These are phyloP conservation scores for Endocladia muricata DNA, from an alignment of 31 red algal species.

Conservation along the genomic window DNA sequence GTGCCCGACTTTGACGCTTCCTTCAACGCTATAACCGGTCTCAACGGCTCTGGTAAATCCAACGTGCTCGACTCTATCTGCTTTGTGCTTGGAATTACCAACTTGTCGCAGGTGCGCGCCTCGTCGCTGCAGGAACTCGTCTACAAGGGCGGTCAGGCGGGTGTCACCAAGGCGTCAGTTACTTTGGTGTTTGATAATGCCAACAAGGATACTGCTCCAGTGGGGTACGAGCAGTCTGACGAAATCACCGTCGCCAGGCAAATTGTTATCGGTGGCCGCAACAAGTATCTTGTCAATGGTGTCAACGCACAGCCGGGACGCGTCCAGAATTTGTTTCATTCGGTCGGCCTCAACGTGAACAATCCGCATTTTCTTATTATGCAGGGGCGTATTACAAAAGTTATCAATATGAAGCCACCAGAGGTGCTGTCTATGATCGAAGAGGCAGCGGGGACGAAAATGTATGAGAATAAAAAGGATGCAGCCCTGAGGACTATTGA, in stretches of 20 bases:
- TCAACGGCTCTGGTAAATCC: slow-evolving; percentile 97
- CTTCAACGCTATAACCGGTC: slow-evolving; percentile 99
- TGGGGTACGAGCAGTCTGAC: slow-evolving; percentile 89
- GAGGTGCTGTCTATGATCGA: slow-evolving; percentile 95
- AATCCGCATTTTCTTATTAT: slow-evolving; percentile 99
- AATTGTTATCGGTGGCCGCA: slow-evolving; percentile 90
- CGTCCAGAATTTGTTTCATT: slow-evolving; percentile 97
- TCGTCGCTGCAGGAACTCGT: slow-evolving; percentile 95
- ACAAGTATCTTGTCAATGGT: slow-evolving; percentile 98
- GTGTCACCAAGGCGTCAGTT: slow-evolving; percentile 86
- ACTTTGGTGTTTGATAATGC: slow-evolving; percentile 93
- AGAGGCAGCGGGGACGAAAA: slow-evolving; percentile 97
- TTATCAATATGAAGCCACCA: slow-evolving; percentile 98
- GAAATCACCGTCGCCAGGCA: slow-evolving; percentile 88
- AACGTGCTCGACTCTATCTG: slow-evolving; percentile 99
- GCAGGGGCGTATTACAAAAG: slow-evolving; percentile 99
- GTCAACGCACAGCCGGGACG: slow-evolving; percentile 85
- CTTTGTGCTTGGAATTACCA: slow-evolving; percentile 98
- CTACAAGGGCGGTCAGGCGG: slow-evolving; percentile 98
- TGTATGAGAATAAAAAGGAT: slow-evolving; percentile 99
- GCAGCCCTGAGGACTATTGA: slow-evolving; percentile 91
- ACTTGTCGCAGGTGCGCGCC: slow-evolving; percentile 92
- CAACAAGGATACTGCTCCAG: slow-evolving; percentile 73
- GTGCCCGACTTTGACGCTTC: slow-evolving; percentile 89
- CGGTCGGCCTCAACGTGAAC: slow-evolving; percentile 99